Evolutionary conservation across 2,329 filamentous ascomycete species (phyloP), one percentile per base, ranked within the genome.

Genomic region (Fusarium sp.): DNA sequence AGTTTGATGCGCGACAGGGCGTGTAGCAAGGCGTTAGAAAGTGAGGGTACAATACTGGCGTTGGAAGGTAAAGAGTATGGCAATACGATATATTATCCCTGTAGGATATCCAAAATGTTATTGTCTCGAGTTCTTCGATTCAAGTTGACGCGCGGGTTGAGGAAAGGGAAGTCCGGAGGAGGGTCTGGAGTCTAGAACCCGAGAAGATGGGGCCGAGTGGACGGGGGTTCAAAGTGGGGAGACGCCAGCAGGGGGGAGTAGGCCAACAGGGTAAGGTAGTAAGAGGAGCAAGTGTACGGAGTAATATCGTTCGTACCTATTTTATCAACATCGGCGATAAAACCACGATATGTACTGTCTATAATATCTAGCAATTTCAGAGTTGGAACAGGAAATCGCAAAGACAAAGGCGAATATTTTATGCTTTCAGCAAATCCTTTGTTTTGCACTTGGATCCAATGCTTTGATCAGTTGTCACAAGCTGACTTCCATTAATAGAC

Each of bases 131-230:
- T 60, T 53, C 36, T 60, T 58, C 41, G 57, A 72, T 70, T 38
- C 30, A 65, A 56, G 47, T 45, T 45, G 70, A 71, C 65, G 50
- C 70, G 70, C 39, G 39, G 66, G 57, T 73, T 61, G 55, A 59
- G 36, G 42, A 63, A 59, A 63, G 70, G 66, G 45, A 71, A 71
- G 56, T 71, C 66, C n/a, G 66, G 70, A 65, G 54, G 51, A 70
- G 44, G 56, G 57, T 71, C 70, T 73, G 35, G 70, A 70, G 57
- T 74, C 63, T 63, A 48, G 67, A 63, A 57, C 53, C 62, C 38
- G 56, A 68, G 36, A 61, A 47, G 53, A 53, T 66, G 69, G 69
- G 69, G 63, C 63, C 53, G 54, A 61, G 55, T 50, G 42, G 41
- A 39, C 47, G 58, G 14, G 32, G 53, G 41, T 63, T 47, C 35